phyloP scores from a whole-genome alignment of 768 basidiomycete genomes.

The Auricularia auricula-judae region DNA sequence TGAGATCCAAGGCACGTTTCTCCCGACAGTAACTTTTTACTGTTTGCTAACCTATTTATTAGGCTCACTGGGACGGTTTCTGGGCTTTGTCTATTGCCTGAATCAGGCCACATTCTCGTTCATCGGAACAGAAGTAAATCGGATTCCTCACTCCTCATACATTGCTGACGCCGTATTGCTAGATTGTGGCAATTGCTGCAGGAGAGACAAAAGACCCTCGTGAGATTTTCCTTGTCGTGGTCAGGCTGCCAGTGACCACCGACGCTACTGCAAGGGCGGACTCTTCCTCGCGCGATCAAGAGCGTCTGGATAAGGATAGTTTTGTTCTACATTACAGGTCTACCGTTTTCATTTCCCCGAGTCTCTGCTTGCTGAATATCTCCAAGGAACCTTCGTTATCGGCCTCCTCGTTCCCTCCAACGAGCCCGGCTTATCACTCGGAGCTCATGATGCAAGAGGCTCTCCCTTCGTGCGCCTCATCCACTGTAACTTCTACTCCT shows the following conservation, averaged over 20 bases:
- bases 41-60: constrained; percentile 22
- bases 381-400: constrained; percentile 28
- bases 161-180: constrained; percentile 23
- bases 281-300: constrained; percentile 30
- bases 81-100: constrained; percentile 1
- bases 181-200: constrained; percentile 23
- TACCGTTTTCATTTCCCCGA: background rate
- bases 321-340: constrained; percentile 19
- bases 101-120: constrained; percentile 29
- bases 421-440: constrained; percentile 29
- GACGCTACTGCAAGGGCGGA: constrained; percentile 8
- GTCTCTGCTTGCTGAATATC: constrained; percentile 3
- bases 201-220: constrained; percentile 23
- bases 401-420: constrained; percentile 36
- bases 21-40: too few relatives aligned
- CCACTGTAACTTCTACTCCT: background rate
- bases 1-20: background rate
- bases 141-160: background rate
- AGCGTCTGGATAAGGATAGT: constrained; percentile 33
- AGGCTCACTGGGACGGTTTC: constrained; percentile 9
- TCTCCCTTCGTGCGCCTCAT: constrained; percentile 32
- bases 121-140: constrained; percentile 38
- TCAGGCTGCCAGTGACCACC: background rate
- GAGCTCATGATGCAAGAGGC: constrained; percentile 30
- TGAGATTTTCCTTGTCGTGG: background rate